Evolutionary conservation across 208 protist species (phyloP).

Genomic region (Lotmaria passim): DNA sequence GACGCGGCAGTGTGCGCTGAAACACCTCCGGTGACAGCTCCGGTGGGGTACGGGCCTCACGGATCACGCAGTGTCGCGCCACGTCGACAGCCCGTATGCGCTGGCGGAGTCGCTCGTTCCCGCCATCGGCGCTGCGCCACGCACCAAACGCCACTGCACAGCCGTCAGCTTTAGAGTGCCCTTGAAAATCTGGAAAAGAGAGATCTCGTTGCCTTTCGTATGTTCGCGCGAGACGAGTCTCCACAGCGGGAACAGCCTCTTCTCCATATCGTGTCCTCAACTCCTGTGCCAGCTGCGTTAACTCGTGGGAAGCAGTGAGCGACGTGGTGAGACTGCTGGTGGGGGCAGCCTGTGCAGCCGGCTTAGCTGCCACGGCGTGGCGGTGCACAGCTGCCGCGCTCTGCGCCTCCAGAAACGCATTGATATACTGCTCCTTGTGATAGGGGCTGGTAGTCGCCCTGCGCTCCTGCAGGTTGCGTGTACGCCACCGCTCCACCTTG

Average conservation of each 20-base stretch:
- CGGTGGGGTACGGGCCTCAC: slow-evolving; percentile 40
- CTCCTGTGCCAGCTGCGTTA: slow-evolving; percentile 25
- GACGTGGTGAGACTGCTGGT: neutral
- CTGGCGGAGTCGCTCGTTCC: neutral
- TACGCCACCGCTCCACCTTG: slow-evolving; percentile 22
- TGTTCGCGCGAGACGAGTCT: neutral
- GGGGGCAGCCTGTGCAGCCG: neutral
- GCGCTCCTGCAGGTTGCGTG: neutral
- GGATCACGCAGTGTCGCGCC: slow-evolving; percentile 43
- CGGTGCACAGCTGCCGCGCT: slow-evolving; percentile 34
- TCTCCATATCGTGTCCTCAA: slow-evolving; percentile 14
- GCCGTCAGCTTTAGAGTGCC: neutral
- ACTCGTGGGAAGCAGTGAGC: slow-evolving; percentile 5
- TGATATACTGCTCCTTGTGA: slow-evolving; percentile 77
- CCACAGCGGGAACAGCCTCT: neutral
- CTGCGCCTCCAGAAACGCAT: slow-evolving; percentile 66
- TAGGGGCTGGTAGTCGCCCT: slow-evolving; percentile 40
- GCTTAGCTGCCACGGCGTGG: slow-evolving; percentile 3
- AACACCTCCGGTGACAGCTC: slow-evolving; percentile 34
- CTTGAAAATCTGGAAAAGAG: neutral
- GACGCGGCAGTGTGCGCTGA: slow-evolving; percentile 18
- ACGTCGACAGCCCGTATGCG: slow-evolving; percentile 18
- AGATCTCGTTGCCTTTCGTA: neutral
- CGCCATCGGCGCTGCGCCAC: slow-evolving; percentile 29
- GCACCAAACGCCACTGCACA: slow-evolving; percentile 32